These are phyloP conservation scores for Rhexocercosporidium sp. DNA, from an alignment of 2,329 filamentous ascomycete genomes.

Conservation along the genomic window DNA sequence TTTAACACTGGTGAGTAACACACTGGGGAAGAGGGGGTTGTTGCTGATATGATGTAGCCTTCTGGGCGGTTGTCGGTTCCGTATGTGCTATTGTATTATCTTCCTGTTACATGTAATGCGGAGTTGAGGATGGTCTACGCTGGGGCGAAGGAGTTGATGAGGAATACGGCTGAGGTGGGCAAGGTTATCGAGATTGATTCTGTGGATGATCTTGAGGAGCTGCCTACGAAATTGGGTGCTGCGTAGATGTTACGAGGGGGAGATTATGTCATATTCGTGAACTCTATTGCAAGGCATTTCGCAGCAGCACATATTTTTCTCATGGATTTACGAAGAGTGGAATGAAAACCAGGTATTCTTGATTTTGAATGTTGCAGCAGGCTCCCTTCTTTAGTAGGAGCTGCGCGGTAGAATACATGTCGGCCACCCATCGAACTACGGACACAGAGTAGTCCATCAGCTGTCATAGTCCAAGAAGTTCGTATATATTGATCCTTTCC, in stretches of 20 bases:
- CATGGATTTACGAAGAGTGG: too few species aligned
- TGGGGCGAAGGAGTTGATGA: constrained; percentile 93
- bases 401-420: too few species aligned
- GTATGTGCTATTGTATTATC: constrained; percentile 94
- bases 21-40: background rate
- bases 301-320: too few species aligned
- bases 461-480: too few species aligned
- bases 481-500: too few species aligned
- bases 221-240: constrained; percentile 67
- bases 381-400: too few species aligned
- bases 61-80: constrained; percentile 87
- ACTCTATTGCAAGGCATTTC: too few species aligned
- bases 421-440: too few species aligned
- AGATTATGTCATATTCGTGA: background rate
- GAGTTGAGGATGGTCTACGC: constrained; percentile 93
- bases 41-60: constrained; percentile 48
- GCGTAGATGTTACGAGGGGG: constrained; percentile 6
- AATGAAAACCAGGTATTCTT: too few species aligned
- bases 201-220: constrained; percentile 80
- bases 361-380: too few species aligned
- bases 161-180: constrained; percentile 89
- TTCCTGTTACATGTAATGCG: constrained; percentile 88
- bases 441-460: too few species aligned
- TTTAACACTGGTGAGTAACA: constrained; percentile 73
- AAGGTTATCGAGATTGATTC: constrained; percentile 84